Evolutionary conservation across 106 monocot genomes (phyloP), one percentile per base, ranked within the genome.

Genomic region (Triglochin maritima): DNA sequence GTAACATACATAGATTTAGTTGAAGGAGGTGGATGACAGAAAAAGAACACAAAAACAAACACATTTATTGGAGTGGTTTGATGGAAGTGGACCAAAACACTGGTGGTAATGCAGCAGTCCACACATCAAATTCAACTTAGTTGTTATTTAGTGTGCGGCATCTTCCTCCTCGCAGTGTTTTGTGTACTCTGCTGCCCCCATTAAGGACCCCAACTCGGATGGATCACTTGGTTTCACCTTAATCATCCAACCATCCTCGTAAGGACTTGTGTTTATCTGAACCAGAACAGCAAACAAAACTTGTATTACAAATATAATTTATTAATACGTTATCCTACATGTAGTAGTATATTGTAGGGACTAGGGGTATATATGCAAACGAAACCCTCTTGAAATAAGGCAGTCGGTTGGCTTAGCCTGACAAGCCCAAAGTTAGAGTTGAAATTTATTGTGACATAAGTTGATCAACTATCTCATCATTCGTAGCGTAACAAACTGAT

Each of bases 191-290:
- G 63, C 64, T 6, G 94, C 48, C 15, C 78, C 89, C 84, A 87
- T 68, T 73, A 90, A 64, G 11, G 77, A 77, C 49, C 87, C 87
- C 48, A 94, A 42, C 65, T 90, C 94, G 2, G 94, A 67, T 3
- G 81, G 84, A 72, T 49, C 81, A 57, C 94, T 87, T n/a, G 90
- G 94, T 50, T 76, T 71, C n/a, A 95, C 66, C 71, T 90, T 95
- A 74, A 95, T 95, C 85, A 95, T 90, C 94, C 94, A 95, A 53
- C 94, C 94, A 52, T 94, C 87, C 44, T 83, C 89, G 56, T 83
- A 90, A 0, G 94, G 87, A 49, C 87, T 85, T 4, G 82, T 70
- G 69, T 95, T 90, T 10, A 90, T 85, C 94, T 95, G 67, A 75
- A 68, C 12, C 9, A 80, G 46, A 57, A 52, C 11, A 50, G 29